Evolutionary conservation across 345 rosid genomes (phyloP), one percentile per base, ranked within the genome.

Genomic region (Litchi chinensis): DNA sequence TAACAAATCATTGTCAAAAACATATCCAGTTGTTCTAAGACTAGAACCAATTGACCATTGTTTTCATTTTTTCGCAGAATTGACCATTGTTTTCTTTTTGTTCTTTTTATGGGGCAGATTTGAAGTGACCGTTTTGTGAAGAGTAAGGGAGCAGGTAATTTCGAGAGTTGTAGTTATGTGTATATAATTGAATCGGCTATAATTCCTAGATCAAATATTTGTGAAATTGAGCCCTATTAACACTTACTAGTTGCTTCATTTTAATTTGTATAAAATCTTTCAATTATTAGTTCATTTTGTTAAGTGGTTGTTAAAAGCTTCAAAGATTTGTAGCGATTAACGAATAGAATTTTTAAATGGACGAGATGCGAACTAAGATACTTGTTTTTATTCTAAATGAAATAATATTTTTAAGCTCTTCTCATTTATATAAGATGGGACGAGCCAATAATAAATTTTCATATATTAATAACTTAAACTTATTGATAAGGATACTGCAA

Each of bases 131-230:
- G 15, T 44, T 56, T 3, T n/a, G 60, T 4, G 48, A 43, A 64
- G 74, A 79, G 76, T 54, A 32, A 57, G 24, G 79, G 50, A 43
- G 71, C 76, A 24, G 77, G 74, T 74, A 76, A 71, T 66, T 79
- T 50, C 48, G 50, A 74, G 76, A 44, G 21, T 28, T 24, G 44
- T 21, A 39, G 54, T 41, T 24, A 70, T 77, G 73, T 74, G 74
- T 48, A 80, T 72, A 73, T 15, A 41, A 40, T 26, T 32, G 2
- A 32, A 2, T 63, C 9, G 44, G 9, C 4, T 16, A 59, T 60
- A 32, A 39, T 62, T 41, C 41, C n/a, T 13, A 7, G 32, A 57
- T 62, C 57, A 60, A 67, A 40, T 43, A 8, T 13, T 54, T 41
- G 21, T 54, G 9, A 22, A 73, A 73, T 43, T 60, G 19, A 21